Conservation (phyloP, 352 stramenopile species). For the Globisporangium cylindrosporum region DNA sequence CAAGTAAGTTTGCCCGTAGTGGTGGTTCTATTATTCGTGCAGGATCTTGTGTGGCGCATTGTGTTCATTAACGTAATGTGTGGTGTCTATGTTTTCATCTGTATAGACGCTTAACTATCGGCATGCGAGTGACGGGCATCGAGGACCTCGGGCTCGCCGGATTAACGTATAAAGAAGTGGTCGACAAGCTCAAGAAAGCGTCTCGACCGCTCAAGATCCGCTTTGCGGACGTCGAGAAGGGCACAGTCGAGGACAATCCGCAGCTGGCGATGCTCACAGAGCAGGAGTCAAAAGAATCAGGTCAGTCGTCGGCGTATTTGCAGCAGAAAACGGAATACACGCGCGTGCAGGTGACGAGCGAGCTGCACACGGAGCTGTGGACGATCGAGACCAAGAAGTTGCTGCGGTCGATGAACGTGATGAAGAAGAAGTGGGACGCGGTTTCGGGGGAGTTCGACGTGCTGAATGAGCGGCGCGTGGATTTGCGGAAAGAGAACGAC, state of each 20-base stretch:
- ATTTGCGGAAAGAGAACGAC: conserved; percentile 76
- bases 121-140: conserved; percentile 83
- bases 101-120: conserved; percentile 61
- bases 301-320: conserved; percentile 62
- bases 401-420: conserved; percentile 40
- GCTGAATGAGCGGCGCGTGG: conserved; percentile 54
- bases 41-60: neutral
- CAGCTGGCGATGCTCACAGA: conserved; percentile 29
- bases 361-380: conserved; percentile 85
- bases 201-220: conserved; percentile 70
- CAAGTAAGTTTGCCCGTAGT: conserved; percentile 23
- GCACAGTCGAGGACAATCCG: conserved; percentile 70
- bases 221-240: conserved; percentile 80
- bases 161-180: conserved; percentile 81
- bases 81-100: neutral
- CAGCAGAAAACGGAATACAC: conserved; percentile 82
- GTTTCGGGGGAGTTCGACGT: conserved; percentile 69
- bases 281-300: conserved; percentile 23
- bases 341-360: conserved; percentile 72
- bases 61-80: neutral
- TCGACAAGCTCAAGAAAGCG: conserved; percentile 70
- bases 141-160: conserved; percentile 65
- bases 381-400: conserved; percentile 84
- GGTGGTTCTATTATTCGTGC: neutral
- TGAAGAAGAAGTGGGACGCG: conserved; percentile 69